phyloP scores from a whole-genome alignment of 163 green algal species.

The Coccomyxa subellipsoidea region DNA sequence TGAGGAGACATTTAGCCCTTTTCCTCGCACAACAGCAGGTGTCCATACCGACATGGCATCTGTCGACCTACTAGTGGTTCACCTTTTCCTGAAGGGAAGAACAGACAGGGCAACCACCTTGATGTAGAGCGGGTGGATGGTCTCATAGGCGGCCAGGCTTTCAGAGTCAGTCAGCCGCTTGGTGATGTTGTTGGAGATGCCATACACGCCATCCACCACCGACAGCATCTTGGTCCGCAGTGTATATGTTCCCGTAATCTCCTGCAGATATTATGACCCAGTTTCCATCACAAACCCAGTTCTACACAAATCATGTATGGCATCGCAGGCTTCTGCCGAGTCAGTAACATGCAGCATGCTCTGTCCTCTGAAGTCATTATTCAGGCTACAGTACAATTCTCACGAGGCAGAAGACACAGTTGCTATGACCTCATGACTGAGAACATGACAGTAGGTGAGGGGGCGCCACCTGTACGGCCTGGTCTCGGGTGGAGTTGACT shows the following conservation, averaged over 20 bases:
- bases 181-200: background rate
- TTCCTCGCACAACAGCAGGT: no score
- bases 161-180: background rate
- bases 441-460: no score
- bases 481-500: conserved; percentile 18
- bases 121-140: conserved; percentile 34
- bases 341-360: no score
- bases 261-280: conserved; percentile 1
- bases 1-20: no score
- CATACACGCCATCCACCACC: conserved; percentile 6
- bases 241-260: conserved; percentile 16
- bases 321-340: no score
- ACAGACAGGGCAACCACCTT: background rate
- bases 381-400: no score
- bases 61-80: no score
- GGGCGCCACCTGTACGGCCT: conserved; percentile 18
- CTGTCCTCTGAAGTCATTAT: no score
- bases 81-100: no score
- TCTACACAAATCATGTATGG: no score
- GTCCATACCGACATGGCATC: background rate
- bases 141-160: conserved; percentile 8
- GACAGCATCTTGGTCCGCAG: conserved; percentile 25
- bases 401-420: no score
- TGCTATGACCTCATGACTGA: no score
- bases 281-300: background rate